Base-by-base conservation (phyloP, 2,329 filamentous ascomycete genomes). In the Stenocarpella maydis region DNA sequence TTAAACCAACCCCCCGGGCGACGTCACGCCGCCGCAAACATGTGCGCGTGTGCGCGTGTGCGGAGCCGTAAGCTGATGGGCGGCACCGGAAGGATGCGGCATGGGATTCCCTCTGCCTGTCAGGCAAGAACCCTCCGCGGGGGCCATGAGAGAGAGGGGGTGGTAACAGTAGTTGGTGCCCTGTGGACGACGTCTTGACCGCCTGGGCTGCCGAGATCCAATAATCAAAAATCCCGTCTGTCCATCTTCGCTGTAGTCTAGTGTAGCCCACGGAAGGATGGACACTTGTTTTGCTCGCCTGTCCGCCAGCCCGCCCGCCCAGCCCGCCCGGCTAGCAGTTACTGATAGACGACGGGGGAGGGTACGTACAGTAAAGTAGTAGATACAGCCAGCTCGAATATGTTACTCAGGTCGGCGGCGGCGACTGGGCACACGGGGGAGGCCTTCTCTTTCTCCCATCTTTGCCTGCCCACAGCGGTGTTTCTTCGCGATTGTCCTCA, bases 31-130 rank as follows among this genome's bases (percentile, higher is more conserved):
- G 58, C 58, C 43, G 58, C 43, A 28, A 24, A 34, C 8, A 17
- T 55, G 55, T 61, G 17, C 15, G 34, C 12, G 34, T 37, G 34
- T 37, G 34, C 34, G 12, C 34, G 34, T 37, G 34, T 10, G 12
- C 34, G 34, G 7, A 37, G 34, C 12, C 7, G 58, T 63, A 63
- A 63, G 58, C 58, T 63, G 58, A 63, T 63, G 58, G 58, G 58
- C 58, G 58, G 58, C 58, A 43, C 58, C 49, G 41, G 43, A 43
- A 53, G 37, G 37, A 43, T 41, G 7, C 26, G 5, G 47, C 24
- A 41, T 26, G 17, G 26, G 41, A 45, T 60, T 61, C 39, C 39
- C 39, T 41, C 31, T 8, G 34, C 9, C 34, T 37, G 34, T 37
- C 34, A 8, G 34, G 4, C 31, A 6, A 14, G 28, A 60, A 60